These are phyloP conservation scores for Botrytis galanthina DNA, from an alignment of 2,329 filamentous ascomycete genomes.

Conservation along the genomic window DNA sequence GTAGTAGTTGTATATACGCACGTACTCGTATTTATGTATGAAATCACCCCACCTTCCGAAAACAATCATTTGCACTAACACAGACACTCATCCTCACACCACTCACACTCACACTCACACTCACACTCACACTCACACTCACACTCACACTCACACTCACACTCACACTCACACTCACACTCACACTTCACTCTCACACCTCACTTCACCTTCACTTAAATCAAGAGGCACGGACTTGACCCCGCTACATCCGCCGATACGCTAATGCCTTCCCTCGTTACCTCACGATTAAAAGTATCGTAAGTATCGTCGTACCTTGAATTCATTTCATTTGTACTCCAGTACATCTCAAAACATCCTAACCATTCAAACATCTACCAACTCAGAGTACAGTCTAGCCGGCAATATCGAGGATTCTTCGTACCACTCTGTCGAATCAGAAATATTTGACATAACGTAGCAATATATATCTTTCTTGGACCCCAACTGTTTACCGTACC, in stretches of 20 bases:
- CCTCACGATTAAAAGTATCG: background rate
- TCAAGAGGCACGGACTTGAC: background rate
- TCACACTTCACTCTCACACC: too few species aligned
- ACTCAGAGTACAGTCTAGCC: background rate
- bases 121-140: too few species aligned
- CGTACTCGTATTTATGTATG: background rate
- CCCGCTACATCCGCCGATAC: background rate
- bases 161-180: too few species aligned
- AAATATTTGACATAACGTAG: background rate
- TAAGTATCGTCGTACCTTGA: background rate
- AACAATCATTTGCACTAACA: background rate
- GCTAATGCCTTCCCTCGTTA: background rate
- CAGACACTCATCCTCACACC: too few species aligned
- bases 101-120: too few species aligned
- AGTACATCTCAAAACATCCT: background rate
- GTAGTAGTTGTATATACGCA: background rate
- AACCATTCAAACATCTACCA: background rate
- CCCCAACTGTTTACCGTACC: background rate
- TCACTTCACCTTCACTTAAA: background rate
- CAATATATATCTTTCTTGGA: background rate
- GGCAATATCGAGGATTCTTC: background rate
- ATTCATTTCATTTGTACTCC: slow-evolving; percentile 5
- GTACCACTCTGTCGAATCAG: background rate
- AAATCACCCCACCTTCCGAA: background rate
- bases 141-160: too few species aligned